phyloP scores from a whole-genome alignment of 257 asterid species.

The Perilla frutescens region DNA sequence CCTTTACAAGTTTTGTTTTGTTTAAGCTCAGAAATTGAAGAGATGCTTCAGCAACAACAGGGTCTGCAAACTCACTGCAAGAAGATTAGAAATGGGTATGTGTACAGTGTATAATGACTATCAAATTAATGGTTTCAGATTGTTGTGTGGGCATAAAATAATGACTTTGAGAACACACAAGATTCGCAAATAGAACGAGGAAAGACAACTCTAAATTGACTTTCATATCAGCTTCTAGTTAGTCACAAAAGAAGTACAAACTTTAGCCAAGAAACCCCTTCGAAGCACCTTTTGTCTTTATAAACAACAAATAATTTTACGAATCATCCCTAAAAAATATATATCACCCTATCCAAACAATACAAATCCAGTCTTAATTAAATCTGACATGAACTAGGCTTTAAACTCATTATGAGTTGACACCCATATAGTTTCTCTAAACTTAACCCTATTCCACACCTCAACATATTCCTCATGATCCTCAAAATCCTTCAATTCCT shows the following conservation, averaged over 20 bases:
- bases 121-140: slow-evolving; percentile 13
- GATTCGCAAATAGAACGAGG: slow-evolving; percentile 7
- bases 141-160: slow-evolving; percentile 5
- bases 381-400: not conserved
- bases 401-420: not conserved
- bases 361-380: not conserved
- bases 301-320: not conserved
- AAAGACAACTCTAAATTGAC: slow-evolving; percentile 24
- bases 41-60: slow-evolving; percentile 89
- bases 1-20: slow-evolving; percentile 63
- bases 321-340: not conserved
- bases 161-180: slow-evolving; percentile 18
- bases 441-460: not conserved
- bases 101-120: slow-evolving; percentile 23
- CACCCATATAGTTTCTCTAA: not conserved
- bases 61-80: slow-evolving; percentile 97
- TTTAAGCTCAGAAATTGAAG: slow-evolving; percentile 77
- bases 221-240: slow-evolving; percentile 25
- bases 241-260: slow-evolving; percentile 23
- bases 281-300: not conserved
- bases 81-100: slow-evolving; percentile 37
- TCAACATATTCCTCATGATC: not conserved
- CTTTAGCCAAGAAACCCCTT: slow-evolving; percentile 14
- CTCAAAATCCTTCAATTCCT: not conserved
- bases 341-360: not conserved